These are phyloP conservation scores for Solanum chiquidenum DNA, from an alignment of 257 asterid genomes.

Conservation along the genomic window DNA sequence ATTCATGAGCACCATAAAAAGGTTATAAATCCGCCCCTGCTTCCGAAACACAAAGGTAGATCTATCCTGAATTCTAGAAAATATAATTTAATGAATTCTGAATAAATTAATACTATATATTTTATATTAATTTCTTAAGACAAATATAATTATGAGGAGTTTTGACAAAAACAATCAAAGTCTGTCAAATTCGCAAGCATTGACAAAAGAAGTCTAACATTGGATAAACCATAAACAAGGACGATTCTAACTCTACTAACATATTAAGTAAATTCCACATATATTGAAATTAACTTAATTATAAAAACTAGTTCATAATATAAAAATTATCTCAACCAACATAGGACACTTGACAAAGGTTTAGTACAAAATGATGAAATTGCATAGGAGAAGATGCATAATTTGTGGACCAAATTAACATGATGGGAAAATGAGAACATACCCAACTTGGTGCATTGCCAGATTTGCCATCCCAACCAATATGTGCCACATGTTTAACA, in stretches of 20 bases:
- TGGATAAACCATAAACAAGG: not conserved
- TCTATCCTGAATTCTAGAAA: not conserved
- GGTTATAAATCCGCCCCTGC: not conserved
- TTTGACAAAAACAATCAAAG: not conserved
- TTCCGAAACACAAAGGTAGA: accelerated
- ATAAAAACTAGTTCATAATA: not conserved
- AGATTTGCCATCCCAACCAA: slow-evolving; percentile 80
- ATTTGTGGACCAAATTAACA: not conserved
- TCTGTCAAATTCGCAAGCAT: not conserved
- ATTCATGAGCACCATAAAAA: not conserved
- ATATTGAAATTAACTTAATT: not conserved
- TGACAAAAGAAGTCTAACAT: not conserved
- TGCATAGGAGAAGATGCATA: not conserved
- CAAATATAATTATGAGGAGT: not conserved
- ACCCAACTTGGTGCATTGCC: slow-evolving; percentile 86
- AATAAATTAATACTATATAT: not conserved
- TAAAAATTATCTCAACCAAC: not conserved
- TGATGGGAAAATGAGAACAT: slow-evolving; percentile 6
- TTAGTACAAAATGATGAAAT: not conserved
- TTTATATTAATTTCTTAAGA: not conserved
- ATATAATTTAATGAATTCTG: not conserved
- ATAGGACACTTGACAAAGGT: not conserved
- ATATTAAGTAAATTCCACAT: not conserved
- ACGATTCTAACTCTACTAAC: not conserved
- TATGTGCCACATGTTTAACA: slow-evolving; percentile 87